Conservation (phyloP, 2,329 filamentous ascomycete genomes). For the Calcarisporium arbuscula region DNA sequence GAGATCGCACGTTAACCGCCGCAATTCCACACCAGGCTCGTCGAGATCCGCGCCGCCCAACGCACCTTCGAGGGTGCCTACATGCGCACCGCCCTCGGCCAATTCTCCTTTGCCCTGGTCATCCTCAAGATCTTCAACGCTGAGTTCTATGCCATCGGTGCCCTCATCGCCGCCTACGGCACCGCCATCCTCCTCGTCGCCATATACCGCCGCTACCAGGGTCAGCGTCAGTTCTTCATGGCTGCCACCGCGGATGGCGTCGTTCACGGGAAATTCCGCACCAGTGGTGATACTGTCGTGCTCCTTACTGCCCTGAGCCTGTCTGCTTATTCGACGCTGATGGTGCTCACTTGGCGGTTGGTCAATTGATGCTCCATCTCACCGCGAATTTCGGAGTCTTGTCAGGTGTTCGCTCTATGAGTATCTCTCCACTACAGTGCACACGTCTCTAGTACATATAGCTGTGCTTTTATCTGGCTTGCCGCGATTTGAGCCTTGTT, state of each 20-base stretch:
- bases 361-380: too few species aligned
- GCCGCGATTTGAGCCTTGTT: too few species aligned
- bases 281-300: slow-evolving; percentile 56
- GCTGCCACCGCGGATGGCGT: slow-evolving; percentile 24
- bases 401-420: too few species aligned
- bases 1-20: background rate
- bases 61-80: slow-evolving; percentile 97
- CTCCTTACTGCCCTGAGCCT: slow-evolving; percentile 52
- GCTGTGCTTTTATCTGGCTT: too few species aligned
- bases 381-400: too few species aligned
- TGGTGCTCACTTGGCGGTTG: slow-evolving; percentile 48
- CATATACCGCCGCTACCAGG: slow-evolving; percentile 80
- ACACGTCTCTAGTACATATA: too few species aligned
- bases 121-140: slow-evolving; percentile 89
- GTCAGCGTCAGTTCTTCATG: slow-evolving; percentile 88
- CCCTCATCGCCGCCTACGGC: slow-evolving; percentile 88
- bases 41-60: slow-evolving; percentile 91
- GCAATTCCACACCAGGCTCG: slow-evolving; percentile 46
- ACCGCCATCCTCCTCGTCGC: slow-evolving; percentile 77
- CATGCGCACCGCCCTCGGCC: slow-evolving; percentile 85
- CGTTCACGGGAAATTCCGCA: slow-evolving; percentile 50
- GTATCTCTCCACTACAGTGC: too few species aligned
- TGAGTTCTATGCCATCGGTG: slow-evolving; percentile 96
- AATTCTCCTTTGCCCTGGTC: slow-evolving; percentile 92
- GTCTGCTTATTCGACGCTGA: slow-evolving; percentile 48